A percentile compares a stretch with the other conserved stretches of the same genome.
Evolutionary conservation across 129 eudicot species (phyloP).

Genomic region (Dittrichia graveolens): DNA sequence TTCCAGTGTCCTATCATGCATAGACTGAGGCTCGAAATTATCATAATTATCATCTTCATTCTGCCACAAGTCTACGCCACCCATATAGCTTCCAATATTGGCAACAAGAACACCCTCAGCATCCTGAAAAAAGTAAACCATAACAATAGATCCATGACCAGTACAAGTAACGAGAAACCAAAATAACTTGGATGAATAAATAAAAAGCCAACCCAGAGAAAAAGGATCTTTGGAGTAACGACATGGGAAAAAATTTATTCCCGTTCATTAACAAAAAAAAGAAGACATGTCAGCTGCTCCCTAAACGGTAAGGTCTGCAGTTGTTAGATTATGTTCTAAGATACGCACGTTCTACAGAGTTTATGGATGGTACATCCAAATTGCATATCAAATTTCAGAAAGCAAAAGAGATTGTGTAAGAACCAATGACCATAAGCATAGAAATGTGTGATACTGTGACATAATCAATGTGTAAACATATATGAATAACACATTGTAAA

Average conservation of each 20-base stretch:
- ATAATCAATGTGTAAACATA: too few relatives aligned
- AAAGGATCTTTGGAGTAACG: background rate
- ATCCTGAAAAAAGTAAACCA: conserved; percentile 53
- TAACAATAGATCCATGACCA: background rate
- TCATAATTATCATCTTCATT: conserved; percentile 94
- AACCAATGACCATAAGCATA: too few relatives aligned
- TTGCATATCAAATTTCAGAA: too few relatives aligned
- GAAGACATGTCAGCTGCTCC: background rate
- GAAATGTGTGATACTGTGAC: too few relatives aligned
- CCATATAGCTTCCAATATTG: conserved; percentile 99
- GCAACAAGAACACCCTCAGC: conserved; percentile 99
- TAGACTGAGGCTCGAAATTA: conserved; percentile 95
- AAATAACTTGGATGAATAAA: conserved; percentile 9
- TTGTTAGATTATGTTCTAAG: conserved; percentile 4
- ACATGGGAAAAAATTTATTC: background rate
- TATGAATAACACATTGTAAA: too few relatives aligned
- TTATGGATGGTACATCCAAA: too few relatives aligned
- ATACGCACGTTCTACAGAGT: background rate
- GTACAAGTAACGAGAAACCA: background rate
- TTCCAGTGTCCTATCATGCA: conserved; percentile 93
- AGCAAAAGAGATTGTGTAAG: too few relatives aligned
- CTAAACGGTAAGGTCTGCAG: background rate
- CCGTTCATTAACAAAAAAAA: background rate
- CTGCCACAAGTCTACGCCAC: conserved; percentile 99
- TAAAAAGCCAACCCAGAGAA: background rate